phyloP scores from a whole-genome alignment of 2,329 filamentous ascomycete species.

The Ampelomyces quisqualis region DNA sequence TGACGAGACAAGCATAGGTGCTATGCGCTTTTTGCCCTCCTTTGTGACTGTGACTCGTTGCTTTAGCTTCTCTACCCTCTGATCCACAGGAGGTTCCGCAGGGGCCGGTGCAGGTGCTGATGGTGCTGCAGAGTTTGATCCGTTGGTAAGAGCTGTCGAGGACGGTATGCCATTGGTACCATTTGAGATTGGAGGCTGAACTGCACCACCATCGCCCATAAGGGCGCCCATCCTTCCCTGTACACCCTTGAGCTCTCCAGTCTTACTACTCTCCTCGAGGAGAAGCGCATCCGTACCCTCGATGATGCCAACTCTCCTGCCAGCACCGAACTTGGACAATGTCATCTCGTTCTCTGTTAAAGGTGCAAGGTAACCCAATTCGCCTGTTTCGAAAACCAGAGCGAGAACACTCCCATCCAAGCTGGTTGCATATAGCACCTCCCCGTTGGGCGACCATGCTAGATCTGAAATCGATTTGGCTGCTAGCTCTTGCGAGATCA shows the following conservation, averaged over 20 bases:
- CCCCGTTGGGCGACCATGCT: conserved; percentile 90
- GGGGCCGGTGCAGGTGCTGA: conserved; percentile 7
- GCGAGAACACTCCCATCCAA: conserved; percentile 86
- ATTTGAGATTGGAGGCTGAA: conserved; percentile 55
- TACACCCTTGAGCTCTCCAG: conserved; percentile 82
- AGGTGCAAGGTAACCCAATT: conserved; percentile 84
- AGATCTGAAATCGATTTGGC: conserved; percentile 92
- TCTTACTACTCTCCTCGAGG: conserved; percentile 89
- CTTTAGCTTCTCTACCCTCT: conserved; percentile 71
- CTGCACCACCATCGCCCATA: conserved; percentile 73
- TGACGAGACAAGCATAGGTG: conserved; percentile 81
- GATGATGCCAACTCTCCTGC: conserved; percentile 83
- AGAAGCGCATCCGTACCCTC: conserved; percentile 88
- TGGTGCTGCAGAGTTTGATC: conserved; percentile 48
- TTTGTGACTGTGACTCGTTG: conserved; percentile 92
- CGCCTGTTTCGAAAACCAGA: conserved; percentile 78
- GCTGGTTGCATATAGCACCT: conserved; percentile 80
- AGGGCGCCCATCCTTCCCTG: conserved; percentile 97
- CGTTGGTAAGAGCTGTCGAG: conserved; percentile 48
- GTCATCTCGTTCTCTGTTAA: conserved; percentile 89
- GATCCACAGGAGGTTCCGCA: conserved; percentile 48
- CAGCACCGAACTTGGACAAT: conserved; percentile 87
- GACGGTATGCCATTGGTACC: conserved; percentile 52
- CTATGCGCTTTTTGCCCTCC: conserved; percentile 94
- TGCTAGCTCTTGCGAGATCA: conserved; percentile 85